These are phyloP conservation scores for Microthlaspi erraticum DNA, from an alignment of 345 rosid genomes.

Conservation along the genomic window DNA sequence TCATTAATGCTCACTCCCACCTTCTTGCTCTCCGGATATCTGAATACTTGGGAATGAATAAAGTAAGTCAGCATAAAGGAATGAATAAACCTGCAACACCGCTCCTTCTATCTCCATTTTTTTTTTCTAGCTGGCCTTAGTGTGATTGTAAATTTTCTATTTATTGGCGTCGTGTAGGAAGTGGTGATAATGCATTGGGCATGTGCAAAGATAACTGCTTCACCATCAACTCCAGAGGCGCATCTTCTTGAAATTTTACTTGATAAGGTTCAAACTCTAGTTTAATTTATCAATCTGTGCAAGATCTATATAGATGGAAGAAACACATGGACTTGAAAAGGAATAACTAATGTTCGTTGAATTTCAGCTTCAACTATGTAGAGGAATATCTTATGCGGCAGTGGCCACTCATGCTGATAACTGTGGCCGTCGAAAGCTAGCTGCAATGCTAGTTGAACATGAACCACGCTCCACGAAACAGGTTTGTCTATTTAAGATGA, in stretches of 20 bases:
- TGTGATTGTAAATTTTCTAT: slow-evolving; percentile 7
- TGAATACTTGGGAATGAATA: slow-evolving; percentile 89
- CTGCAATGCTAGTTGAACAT: slow-evolving; percentile 96
- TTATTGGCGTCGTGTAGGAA: slow-evolving; percentile 57
- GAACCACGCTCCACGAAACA: slow-evolving; percentile 97
- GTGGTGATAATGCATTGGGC: slow-evolving; percentile 99
- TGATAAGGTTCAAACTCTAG: slow-evolving; percentile 70
- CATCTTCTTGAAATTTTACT: slow-evolving; percentile 87
- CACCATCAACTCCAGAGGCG: slow-evolving; percentile 83
- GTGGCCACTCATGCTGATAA: slow-evolving; percentile 99
- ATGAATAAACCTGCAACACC: background rate
- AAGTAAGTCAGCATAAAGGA: no score
- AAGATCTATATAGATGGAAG: background rate
- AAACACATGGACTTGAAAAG: slow-evolving; percentile 23
- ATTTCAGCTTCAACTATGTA: slow-evolving; percentile 84
- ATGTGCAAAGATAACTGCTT: slow-evolving; percentile 91
- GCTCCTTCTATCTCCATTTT: background rate
- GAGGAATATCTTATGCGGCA: slow-evolving; percentile 95
- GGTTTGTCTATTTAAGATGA: slow-evolving; percentile 47
- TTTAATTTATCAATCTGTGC: slow-evolving; percentile 5
- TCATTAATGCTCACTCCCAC: slow-evolving; percentile 85
- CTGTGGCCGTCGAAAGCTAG: slow-evolving; percentile 85
- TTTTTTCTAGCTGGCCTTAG: background rate
- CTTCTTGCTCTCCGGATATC: slow-evolving; percentile 88
- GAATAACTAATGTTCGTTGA: slow-evolving; percentile 29